phyloP scores from a whole-genome alignment of 805 yeast genomes.

The Ogataea minuta region DNA sequence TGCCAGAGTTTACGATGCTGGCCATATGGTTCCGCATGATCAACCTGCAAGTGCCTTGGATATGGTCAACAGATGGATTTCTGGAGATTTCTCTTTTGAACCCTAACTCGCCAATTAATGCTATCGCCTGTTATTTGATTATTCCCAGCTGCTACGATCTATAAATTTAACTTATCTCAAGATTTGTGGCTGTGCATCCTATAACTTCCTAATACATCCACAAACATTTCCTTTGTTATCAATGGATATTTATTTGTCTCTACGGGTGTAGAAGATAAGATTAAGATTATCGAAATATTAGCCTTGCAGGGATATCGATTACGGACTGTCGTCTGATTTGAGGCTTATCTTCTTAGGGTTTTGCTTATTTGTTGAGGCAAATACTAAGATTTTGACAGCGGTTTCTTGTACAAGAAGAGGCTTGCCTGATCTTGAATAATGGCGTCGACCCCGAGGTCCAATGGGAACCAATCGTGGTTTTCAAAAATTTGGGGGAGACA shows the following conservation, averaged over 20 bases:
- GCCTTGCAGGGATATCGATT: not conserved
- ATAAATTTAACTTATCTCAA: not conserved
- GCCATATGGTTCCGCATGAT: constrained; percentile 95
- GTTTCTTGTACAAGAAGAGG: not conserved
- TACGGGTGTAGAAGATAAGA: too few species aligned
- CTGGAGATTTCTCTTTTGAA: constrained; percentile 48
- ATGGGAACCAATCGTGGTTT: constrained; percentile 2
- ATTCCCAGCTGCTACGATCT: too few species aligned
- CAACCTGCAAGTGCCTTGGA: constrained; percentile 76
- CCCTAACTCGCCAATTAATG: too few species aligned
- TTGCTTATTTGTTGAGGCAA: not conserved
- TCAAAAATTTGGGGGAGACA: constrained; percentile 7
- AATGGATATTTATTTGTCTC: not conserved
- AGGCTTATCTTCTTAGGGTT: not conserved
- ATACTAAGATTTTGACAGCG: constrained; percentile 1
- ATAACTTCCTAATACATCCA: not conserved
- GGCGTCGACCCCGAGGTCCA: not conserved
- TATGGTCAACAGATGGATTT: constrained; percentile 84
- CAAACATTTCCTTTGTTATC: constrained; percentile 1
- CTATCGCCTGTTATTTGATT: too few species aligned
- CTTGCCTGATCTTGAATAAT: constrained; percentile 1
- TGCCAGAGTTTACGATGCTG: constrained; percentile 83
- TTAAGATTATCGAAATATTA: not conserved
- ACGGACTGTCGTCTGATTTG: not conserved
- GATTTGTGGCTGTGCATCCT: not conserved